Percentiles rank a stretch among this genome's conserved stretches.
Evolutionary conservation across 352 stramenopile genomes (phyloP).

Genomic region (Phytophthora fragariaefolia): DNA sequence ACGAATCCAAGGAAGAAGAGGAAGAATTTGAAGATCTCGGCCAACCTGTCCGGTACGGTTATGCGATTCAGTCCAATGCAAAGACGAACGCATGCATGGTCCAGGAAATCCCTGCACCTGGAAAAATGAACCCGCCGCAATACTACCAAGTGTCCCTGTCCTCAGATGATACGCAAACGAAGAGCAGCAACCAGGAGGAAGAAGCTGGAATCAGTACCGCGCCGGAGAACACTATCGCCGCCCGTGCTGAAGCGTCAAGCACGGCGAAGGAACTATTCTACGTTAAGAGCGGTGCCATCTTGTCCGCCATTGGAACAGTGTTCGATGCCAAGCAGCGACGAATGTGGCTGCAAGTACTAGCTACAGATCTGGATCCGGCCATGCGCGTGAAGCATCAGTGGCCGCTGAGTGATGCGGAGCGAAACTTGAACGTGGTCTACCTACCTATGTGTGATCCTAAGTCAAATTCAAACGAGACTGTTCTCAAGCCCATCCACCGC

Average conservation of each 20-base stretch:
- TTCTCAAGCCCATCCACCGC: slow-evolving; percentile 52
- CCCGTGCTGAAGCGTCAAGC: slow-evolving; percentile 42
- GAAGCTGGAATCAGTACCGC: slow-evolving; percentile 4
- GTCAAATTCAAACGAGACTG: slow-evolving; percentile 35
- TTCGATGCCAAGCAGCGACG: slow-evolving; percentile 54
- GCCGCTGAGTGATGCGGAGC: slow-evolving; percentile 48
- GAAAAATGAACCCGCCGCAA: slow-evolving; percentile 65
- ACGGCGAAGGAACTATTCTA: slow-evolving; percentile 59
- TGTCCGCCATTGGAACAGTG: slow-evolving; percentile 61
- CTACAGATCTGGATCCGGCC: slow-evolving; percentile 50
- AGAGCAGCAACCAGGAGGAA: slow-evolving; percentile 32
- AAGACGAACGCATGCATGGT: slow-evolving; percentile 84
- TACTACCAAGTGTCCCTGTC: slow-evolving; percentile 55
- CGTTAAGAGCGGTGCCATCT: slow-evolving; percentile 54
- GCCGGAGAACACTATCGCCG: slow-evolving; percentile 37
- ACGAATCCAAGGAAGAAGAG: slow-evolving; percentile 48
- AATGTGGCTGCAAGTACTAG: slow-evolving; percentile 75
- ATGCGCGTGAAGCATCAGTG: slow-evolving; percentile 50
- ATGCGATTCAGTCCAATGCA: slow-evolving; percentile 78
- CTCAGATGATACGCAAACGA: slow-evolving; percentile 18
- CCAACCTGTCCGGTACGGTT: slow-evolving; percentile 50
- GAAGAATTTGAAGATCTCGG: slow-evolving; percentile 37
- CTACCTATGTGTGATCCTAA: slow-evolving; percentile 53
- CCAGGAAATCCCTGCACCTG: slow-evolving; percentile 63
- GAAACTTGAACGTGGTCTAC: slow-evolving; percentile 62